These are phyloP conservation scores for Xylariaceae sp. DNA, from an alignment of 2,329 filamentous ascomycete species.

Conservation along the genomic window DNA sequence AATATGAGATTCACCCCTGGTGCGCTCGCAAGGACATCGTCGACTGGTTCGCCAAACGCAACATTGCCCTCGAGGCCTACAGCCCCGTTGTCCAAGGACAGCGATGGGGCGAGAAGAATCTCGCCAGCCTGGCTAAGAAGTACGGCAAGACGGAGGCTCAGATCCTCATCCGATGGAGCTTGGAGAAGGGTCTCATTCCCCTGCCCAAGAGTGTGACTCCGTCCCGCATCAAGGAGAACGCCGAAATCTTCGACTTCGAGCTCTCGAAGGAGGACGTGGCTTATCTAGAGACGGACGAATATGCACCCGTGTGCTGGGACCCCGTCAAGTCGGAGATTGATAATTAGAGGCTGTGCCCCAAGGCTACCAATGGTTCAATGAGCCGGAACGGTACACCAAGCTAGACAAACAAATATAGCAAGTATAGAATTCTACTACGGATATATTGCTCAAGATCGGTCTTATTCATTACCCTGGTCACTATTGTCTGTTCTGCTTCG, in stretches of 20 bases:
- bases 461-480: too few relatives aligned
- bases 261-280: conserved; percentile 48
- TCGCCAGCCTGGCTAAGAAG: conserved; percentile 63
- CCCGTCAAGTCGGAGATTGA: conserved; percentile 46
- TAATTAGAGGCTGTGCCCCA: conserved; percentile 20
- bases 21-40: conserved; percentile 72
- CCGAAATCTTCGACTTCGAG: conserved; percentile 50
- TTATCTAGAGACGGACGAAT: conserved; percentile 44
- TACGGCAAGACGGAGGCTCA: conserved; percentile 70
- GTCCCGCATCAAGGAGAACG: conserved; percentile 61
- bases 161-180: conserved; percentile 71
- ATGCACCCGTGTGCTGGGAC: conserved; percentile 53
- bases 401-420: neutral
- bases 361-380: too few relatives aligned
- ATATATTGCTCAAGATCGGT: too few relatives aligned
- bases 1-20: conserved; percentile 91
- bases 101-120: conserved; percentile 62
- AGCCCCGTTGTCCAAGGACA: conserved; percentile 59
- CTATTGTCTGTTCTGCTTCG: too few relatives aligned
- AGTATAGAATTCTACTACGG: too few relatives aligned
- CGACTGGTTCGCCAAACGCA: conserved; percentile 64
- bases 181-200: conserved; percentile 72
- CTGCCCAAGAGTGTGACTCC: conserved; percentile 69
- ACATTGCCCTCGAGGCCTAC: conserved; percentile 59
- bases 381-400: too few relatives aligned